These are phyloP conservation scores for Malus asiatica DNA, from an alignment of 306 rosid genomes.

Conservation along the genomic window DNA sequence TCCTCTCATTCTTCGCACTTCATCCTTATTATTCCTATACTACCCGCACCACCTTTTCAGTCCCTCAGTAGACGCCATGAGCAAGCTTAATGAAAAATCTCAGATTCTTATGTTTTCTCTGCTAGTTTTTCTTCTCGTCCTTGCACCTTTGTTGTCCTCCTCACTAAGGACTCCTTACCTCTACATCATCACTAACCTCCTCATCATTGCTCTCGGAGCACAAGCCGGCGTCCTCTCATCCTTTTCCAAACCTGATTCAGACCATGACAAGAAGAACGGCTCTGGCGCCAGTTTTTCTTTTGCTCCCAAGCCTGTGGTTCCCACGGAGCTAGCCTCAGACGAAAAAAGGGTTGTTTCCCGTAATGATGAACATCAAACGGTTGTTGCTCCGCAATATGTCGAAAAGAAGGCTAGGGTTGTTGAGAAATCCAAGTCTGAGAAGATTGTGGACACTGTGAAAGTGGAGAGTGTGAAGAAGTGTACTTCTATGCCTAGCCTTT, in stretches of 20 bases:
- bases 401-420: slow-evolving; percentile 16
- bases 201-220: slow-evolving; percentile 61
- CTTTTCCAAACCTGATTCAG: slow-evolving; percentile 31
- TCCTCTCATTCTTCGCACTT: slow-evolving; percentile 6
- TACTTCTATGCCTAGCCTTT: slow-evolving; percentile 57
- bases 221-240: slow-evolving; percentile 67
- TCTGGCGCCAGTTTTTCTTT: neutral
- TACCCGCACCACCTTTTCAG: neutral
- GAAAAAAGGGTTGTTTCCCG: slow-evolving; percentile 4
- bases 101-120: slow-evolving; percentile 46
- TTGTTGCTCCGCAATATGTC: slow-evolving; percentile 4
- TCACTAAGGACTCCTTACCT: slow-evolving; percentile 46
- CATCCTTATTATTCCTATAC: neutral
- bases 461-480: slow-evolving; percentile 36
- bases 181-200: slow-evolving; percentile 57
- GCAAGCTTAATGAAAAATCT: slow-evolving; percentile 32
- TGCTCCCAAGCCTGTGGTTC: slow-evolving; percentile 11
- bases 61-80: slow-evolving; percentile 25
- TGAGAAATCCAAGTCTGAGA: slow-evolving; percentile 35
- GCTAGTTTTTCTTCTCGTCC: slow-evolving; percentile 42
- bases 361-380: neutral
- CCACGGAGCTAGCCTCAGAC: slow-evolving; percentile 12
- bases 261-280: slow-evolving; percentile 25
- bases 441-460: slow-evolving; percentile 12
- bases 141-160: slow-evolving; percentile 61